Conservation (phyloP, 129 eudicot genomes). For the Saussurea involucrata region DNA sequence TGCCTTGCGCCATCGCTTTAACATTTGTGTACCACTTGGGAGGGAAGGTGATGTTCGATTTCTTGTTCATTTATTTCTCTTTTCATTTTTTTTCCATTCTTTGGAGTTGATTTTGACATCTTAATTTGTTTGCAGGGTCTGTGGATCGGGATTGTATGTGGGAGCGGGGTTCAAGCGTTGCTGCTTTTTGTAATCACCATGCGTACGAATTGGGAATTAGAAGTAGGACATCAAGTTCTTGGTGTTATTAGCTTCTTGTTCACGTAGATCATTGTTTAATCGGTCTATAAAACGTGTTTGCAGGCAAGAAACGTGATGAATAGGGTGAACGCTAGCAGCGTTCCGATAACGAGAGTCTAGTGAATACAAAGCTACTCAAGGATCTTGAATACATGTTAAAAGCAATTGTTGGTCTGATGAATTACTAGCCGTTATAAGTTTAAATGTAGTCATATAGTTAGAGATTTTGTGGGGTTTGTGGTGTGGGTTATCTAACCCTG, state of each 20-base stretch:
- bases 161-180: constrained; percentile 35
- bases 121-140: constrained; percentile 35
- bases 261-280: not conserved
- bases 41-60: constrained; percentile 31
- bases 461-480: not conserved
- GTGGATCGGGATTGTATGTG: constrained; percentile 44
- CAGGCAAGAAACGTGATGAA: constrained; percentile 27
- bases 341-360: constrained; percentile 13
- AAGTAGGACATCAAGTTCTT: constrained; percentile 15
- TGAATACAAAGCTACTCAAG: constrained; percentile 1
- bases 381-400: constrained; percentile 6
- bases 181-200: constrained; percentile 26
- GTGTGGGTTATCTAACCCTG: not conserved
- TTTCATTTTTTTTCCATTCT: not conserved
- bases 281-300: not conserved
- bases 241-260: not conserved
- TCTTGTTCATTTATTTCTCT: not conserved
- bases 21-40: constrained; percentile 38
- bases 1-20: constrained; percentile 37
- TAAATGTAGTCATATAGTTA: not conserved
- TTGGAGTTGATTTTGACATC: not conserved
- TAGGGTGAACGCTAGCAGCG: constrained; percentile 21
- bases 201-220: constrained; percentile 32
- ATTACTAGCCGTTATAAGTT: not conserved
- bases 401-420: not conserved